A percentile compares a stretch with the other conserved stretches of the same genome.
Conservation (phyloP, 2,329 filamentous ascomycete species). For the Myriangium duriaei region DNA sequence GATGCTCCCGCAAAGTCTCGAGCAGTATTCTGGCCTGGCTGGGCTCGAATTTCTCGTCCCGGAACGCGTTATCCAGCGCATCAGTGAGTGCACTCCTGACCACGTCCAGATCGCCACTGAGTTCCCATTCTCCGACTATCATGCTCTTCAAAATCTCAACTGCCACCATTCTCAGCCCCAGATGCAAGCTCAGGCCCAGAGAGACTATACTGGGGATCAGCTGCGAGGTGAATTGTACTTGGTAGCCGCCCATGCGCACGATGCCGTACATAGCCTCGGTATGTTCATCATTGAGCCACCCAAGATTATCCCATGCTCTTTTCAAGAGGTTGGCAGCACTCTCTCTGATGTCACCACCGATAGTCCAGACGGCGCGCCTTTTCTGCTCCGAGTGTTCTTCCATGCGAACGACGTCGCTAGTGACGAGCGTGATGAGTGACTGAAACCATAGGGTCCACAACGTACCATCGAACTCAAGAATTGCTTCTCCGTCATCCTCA, state of each 20-base stretch:
- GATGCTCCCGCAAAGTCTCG: constrained; percentile 67
- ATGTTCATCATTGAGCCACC: constrained; percentile 81
- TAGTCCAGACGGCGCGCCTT: constrained; percentile 92
- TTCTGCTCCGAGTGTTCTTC: constrained; percentile 98
- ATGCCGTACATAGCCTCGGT: constrained; percentile 58
- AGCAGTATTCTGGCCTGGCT: constrained; percentile 68
- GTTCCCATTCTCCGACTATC: constrained; percentile 96
- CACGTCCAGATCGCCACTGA: constrained; percentile 81
- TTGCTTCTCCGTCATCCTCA: constrained; percentile 53
- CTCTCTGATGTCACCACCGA: constrained; percentile 89
- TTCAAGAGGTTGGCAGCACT: constrained; percentile 76
- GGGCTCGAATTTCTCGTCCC: constrained; percentile 28
- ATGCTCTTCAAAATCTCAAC: constrained; percentile 92
- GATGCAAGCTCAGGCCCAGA: constrained; percentile 88
- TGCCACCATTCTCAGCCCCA: constrained; percentile 76
- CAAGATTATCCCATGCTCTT: constrained; percentile 85
- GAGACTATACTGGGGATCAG: constrained; percentile 86
- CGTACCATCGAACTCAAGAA: constrained; percentile 67
- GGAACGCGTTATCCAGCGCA: constrained; percentile 79
- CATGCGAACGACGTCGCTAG: constrained; percentile 75
- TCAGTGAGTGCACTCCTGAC: constrained; percentile 97
- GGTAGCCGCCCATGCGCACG: constrained; percentile 82
- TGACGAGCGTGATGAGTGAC: constrained; percentile 76
- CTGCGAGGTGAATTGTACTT: constrained; percentile 93
- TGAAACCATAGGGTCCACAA: constrained; percentile 91